Evolutionary conservation across 1,284 basidiomycete species (phyloP).

Genomic region (Fomitopsis betulina): DNA sequence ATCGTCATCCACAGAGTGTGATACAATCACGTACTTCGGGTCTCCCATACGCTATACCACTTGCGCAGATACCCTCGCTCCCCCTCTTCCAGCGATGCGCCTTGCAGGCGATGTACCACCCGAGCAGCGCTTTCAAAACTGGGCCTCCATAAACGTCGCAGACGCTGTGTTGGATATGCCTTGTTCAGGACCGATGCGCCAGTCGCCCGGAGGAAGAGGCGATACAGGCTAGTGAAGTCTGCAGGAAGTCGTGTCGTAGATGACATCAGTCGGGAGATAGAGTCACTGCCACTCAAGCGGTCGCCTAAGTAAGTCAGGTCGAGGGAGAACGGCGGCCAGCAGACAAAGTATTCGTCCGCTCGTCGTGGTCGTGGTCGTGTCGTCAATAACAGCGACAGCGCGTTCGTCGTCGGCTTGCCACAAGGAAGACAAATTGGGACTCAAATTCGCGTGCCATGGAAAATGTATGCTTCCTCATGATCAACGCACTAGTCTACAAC

Average conservation of each 20-base stretch:
- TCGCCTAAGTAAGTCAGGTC: neutral
- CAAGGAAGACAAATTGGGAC: too few species aligned
- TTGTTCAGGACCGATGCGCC: constrained; percentile 64
- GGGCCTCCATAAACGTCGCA: constrained; percentile 51
- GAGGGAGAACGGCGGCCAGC: too few species aligned
- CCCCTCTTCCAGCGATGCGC: constrained; percentile 19
- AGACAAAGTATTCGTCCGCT: too few species aligned
- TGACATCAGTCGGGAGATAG: neutral
- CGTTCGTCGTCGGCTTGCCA: too few species aligned
- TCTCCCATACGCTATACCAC: constrained; percentile 51
- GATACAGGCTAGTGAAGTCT: constrained; percentile 56
- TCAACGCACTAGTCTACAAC: too few species aligned
- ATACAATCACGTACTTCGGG: constrained; percentile 15
- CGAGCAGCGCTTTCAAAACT: constrained; percentile 49
- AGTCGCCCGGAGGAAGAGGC: constrained; percentile 53
- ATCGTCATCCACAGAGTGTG: neutral
- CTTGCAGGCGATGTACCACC: constrained; percentile 36
- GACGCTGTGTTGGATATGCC: constrained; percentile 33
- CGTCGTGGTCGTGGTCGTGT: too few species aligned
- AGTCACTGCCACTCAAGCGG: neutral
- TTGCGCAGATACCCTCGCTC: constrained; percentile 29
- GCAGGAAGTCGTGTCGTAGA: constrained; percentile 34
- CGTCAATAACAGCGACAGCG: too few species aligned
- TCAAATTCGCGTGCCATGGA: too few species aligned
- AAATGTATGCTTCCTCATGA: too few species aligned